Evolutionary conservation across 306 rosid species (phyloP).

Genomic region (Fragaria iinumae): DNA sequence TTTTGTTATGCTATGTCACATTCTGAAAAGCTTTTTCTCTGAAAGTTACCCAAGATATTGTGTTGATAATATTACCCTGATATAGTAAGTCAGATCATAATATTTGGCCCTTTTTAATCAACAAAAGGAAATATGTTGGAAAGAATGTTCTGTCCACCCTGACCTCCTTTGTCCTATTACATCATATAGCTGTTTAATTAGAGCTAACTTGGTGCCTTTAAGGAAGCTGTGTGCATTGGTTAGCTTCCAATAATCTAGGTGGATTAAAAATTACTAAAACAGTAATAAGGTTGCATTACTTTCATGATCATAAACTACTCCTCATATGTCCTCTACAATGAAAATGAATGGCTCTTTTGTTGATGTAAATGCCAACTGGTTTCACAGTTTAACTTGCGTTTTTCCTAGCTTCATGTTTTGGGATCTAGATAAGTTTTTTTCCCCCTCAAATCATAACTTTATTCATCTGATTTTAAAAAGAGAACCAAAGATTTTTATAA

Average conservation of each 20-base stretch:
- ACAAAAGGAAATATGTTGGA: background rate
- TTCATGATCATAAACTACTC: background rate
- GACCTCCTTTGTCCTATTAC: background rate
- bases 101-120: background rate
- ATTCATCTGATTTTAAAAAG: background rate
- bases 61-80: background rate
- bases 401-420: background rate
- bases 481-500: background rate
- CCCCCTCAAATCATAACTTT: background rate
- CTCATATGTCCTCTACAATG: background rate
- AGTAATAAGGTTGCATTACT: background rate
- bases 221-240: background rate
- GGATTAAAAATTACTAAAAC: background rate
- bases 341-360: background rate
- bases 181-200: background rate
- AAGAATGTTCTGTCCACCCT: background rate
- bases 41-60: background rate
- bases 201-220: constrained; percentile 3
- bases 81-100: background rate
- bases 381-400: background rate
- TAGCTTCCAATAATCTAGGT: constrained; percentile 4
- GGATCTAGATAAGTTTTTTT: background rate
- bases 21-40: background rate
- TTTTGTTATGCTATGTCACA: background rate
- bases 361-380: background rate